Evolutionary conservation across 1,139 yeast genomes (phyloP), one percentile per base, ranked within the genome.

Genomic region (Candida sp.): DNA sequence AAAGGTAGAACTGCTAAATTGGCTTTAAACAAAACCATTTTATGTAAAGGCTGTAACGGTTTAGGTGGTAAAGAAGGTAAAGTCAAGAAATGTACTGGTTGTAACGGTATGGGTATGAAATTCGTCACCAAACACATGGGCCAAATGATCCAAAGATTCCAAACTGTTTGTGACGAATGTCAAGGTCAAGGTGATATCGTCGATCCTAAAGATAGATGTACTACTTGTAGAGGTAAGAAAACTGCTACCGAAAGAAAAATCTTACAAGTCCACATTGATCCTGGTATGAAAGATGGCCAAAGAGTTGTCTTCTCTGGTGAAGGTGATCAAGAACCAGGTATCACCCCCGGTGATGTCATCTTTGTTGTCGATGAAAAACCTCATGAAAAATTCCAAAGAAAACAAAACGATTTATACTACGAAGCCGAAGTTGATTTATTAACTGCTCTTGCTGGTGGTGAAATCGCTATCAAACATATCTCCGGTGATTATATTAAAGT

Each of bases 101-200:
- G 99, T 83, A 68, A 67, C 51, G 99, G 99, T 70, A 79, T 80
- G 59, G 99, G 99, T 80, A 75, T 86, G 68, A 88, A 83, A 69
- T 86, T 93, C 56, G 86, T 91, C 56, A 89, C 97, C 46, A 87
- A 97, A 75, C 98, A 93, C 70, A 91, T 93, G 97, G 99, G 99
- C 55, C 97, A 97, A 52, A 90, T 93, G 95, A 86, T 93, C 60
- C 99, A 93, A 75, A 84, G 97, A 77, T 87, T 87, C 82, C 99
- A 93, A 74, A 84, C 96, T 35, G 84, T 83, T 46, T 93, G 99
- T 85, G 95, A 88, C 55, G 84, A 73, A 49, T 93, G 99, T 84
- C 73, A 81, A 55, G 99, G 98, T 64, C 77, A 86, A 48, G 99
- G 99, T 63, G 95, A 87, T 64, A 86, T 85, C 52, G 80, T 90